Evolutionary conservation across 1,284 basidiomycete species (phyloP).

Genomic region (Pisolithus thermaeus): DNA sequence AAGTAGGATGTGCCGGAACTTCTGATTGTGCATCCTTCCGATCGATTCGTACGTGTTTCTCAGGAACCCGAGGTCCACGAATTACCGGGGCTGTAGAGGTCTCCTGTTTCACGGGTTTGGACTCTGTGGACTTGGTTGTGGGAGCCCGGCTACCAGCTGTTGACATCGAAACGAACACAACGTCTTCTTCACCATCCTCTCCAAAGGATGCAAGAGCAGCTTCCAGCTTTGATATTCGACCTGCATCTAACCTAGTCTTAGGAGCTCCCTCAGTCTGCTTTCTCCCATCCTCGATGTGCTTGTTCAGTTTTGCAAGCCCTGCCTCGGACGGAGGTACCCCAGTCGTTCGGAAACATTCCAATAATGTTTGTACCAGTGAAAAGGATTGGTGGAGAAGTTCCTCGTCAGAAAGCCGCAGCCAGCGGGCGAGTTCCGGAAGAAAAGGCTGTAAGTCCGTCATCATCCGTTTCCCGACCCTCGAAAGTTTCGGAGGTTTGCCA

Average conservation of each 20-base stretch:
- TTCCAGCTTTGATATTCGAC: conserved; percentile 53
- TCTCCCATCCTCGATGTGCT: conserved; percentile 53
- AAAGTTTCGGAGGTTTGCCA: conserved; percentile 34
- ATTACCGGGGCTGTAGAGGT: conserved; percentile 12
- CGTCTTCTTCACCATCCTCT: conserved; percentile 48
- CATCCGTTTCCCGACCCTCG: conserved; percentile 63
- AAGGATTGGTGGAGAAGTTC: conserved; percentile 87
- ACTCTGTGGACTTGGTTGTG: conserved; percentile 8
- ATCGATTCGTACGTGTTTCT: conserved; percentile 28
- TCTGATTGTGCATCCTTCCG: conserved; percentile 27
- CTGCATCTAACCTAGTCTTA: conserved; percentile 53
- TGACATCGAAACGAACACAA: conserved; percentile 32
- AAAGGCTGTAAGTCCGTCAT: conserved; percentile 74
- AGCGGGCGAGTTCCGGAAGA: conserved; percentile 70
- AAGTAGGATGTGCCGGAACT: conserved; percentile 30
- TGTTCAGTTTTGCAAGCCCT: conserved; percentile 51
- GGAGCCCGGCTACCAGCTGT: conserved; percentile 11
- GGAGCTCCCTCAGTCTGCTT: conserved; percentile 37
- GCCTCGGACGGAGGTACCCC: conserved; percentile 45
- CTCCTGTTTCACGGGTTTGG: conserved; percentile 18
- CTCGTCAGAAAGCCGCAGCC: conserved; percentile 87
- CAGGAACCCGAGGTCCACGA: conserved; percentile 11
- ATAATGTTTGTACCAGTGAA: conserved; percentile 70
- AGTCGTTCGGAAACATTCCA: conserved; percentile 62
- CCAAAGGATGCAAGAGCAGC: conserved; percentile 52